Percentiles rank a stretch among this genome's conserved stretches.
Conservation (phyloP, 805 yeast genomes). For the Kazachstania psychrophila region DNA sequence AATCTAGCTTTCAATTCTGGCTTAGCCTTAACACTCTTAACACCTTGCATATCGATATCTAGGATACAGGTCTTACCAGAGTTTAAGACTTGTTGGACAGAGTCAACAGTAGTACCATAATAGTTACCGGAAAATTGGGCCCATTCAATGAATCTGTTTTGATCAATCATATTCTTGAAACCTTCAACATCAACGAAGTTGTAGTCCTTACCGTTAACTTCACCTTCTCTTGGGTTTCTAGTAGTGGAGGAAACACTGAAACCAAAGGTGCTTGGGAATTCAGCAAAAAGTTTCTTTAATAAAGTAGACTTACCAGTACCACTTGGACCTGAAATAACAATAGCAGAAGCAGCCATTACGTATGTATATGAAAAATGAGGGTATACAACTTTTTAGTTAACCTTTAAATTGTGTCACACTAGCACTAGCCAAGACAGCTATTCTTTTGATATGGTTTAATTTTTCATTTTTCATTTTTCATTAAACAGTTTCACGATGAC, state of each 20-base stretch:
- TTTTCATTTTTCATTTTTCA: no score
- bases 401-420: no score
- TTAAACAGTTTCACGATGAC: no score
- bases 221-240: constrained; percentile 86
- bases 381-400: no score
- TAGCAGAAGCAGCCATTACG: constrained; percentile 55
- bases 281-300: constrained; percentile 79
- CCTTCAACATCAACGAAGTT: constrained; percentile 73
- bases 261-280: constrained; percentile 83
- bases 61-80: constrained; percentile 73
- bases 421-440: no score
- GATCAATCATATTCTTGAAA: constrained; percentile 67
- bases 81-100: constrained; percentile 54
- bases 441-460: no score
- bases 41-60: constrained; percentile 99
- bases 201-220: constrained; percentile 80
- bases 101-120: constrained; percentile 86
- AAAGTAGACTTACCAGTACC: constrained; percentile 94
- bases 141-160: constrained; percentile 84
- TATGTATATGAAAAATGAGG: no score
- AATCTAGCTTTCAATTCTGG: constrained; percentile 76
- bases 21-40: constrained; percentile 68
- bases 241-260: constrained; percentile 88
- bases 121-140: constrained; percentile 97
- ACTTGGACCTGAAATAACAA: constrained; percentile 95